Evolutionary conservation across 2,329 filamentous ascomycete genomes (phyloP), one percentile per base, ranked within the genome.

Genomic region (Colletotrichum neosansevieriae): DNA sequence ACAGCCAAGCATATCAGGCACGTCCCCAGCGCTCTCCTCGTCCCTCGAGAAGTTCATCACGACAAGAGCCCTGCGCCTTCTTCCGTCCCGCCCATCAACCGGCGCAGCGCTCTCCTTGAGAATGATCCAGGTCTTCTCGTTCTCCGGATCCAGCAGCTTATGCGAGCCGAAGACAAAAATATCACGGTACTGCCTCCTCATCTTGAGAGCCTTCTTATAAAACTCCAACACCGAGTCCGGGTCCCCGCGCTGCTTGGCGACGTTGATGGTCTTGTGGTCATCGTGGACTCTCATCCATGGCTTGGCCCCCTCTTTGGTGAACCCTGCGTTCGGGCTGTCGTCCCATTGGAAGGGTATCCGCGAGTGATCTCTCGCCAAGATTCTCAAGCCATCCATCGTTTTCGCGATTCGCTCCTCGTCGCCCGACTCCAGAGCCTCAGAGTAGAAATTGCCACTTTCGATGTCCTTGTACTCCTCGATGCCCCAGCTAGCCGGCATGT

Each of bases 221-320:
- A 90, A 92, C 24, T 82, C 83, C 6, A 89, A 77, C 0, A 91
- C 84, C 0, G 84, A 86, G 1, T 81, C 74, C 0, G 74, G 73
- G n/a, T 87, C 83, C 0, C 72, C 70, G 2, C 73, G 70, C 73
- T 90, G 86, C 2, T 74, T 75, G 0, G 80, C 81, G 2, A 85
- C 89, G 66, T 92, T 93, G 73, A 89, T 82, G 2, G 79, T 74
- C 2, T 72, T 72, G 72, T 87, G 89, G 34, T 85, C 81, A 19
- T 90, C 86, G 72, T 92, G 89, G 1, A 89, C 85, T 2, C 86
- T 82, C 88, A 92, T 92, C 91, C 91, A 93, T 0, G 91, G 88
- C 70, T 82, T 83, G 0, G 74, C 75, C 0, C 64, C 71, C 0
- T 65, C 71, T 13, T 74, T 72, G 0, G 88, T 86, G 76, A 93